Conservation (phyloP, 805 yeast genomes). For the Tetrapisispora namnaoensis region DNA sequence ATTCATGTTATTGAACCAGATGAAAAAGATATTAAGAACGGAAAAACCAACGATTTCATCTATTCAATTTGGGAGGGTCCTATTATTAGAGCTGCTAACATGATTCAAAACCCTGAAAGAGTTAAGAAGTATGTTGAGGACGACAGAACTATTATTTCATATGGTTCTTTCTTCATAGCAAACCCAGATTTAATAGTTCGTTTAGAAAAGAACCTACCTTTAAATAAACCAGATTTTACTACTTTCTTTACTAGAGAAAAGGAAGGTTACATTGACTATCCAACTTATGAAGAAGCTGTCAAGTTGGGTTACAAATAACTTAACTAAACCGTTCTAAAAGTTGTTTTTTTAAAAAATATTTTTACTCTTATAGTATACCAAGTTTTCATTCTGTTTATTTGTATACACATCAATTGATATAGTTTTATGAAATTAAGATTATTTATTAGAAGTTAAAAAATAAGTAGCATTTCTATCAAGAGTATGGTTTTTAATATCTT, state of each 20-base stretch:
- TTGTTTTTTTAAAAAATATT: too few species aligned
- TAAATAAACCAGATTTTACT: slow-evolving; percentile 38
- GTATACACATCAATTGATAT: too few species aligned
- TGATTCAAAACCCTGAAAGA: slow-evolving; percentile 19
- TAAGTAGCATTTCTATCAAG: too few species aligned
- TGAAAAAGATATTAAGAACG: slow-evolving; percentile 21
- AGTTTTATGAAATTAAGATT: too few species aligned
- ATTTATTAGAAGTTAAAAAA: too few species aligned
- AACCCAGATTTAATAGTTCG: slow-evolving; percentile 46
- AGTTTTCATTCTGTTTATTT: too few species aligned
- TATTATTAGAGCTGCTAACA: slow-evolving; percentile 34
- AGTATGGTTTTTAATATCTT: not conserved
- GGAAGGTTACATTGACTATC: slow-evolving; percentile 37
- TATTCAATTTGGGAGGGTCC: slow-evolving; percentile 37
- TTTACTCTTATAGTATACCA: too few species aligned
- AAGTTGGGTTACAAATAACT: not conserved
- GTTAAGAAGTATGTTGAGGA: slow-evolving; percentile 26
- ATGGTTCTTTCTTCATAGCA: slow-evolving; percentile 41
- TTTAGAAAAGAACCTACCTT: slow-evolving; percentile 31
- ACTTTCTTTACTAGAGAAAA: slow-evolving; percentile 35
- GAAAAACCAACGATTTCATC: slow-evolving; percentile 30
- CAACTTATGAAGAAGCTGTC: slow-evolving; percentile 23
- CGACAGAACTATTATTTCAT: slow-evolving; percentile 35
- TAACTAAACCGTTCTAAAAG: not conserved
- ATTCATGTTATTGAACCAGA: slow-evolving; percentile 37